These are phyloP conservation scores for Berkeleyomyces rouxiae DNA, from an alignment of 2,329 filamentous ascomycete genomes.

Conservation along the genomic window DNA sequence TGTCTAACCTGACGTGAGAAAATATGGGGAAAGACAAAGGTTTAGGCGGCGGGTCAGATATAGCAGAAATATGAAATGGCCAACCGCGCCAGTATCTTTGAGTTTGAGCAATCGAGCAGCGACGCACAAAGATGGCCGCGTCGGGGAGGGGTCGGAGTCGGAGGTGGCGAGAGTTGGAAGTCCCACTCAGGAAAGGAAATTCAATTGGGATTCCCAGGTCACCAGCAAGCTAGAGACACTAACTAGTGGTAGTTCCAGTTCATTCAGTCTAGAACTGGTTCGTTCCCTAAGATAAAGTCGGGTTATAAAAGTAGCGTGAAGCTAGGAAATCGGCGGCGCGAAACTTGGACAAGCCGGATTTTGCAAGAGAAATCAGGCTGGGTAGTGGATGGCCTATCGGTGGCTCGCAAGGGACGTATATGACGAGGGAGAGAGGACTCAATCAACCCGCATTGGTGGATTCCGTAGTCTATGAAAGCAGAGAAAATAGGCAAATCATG, in stretches of 20 bases:
- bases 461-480: not conserved
- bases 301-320: slow-evolving; percentile 7
- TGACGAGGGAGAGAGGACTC: not conserved
- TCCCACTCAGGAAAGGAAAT: not conserved
- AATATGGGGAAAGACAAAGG: not conserved
- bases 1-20: slow-evolving; percentile 22
- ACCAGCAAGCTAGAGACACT: not conserved
- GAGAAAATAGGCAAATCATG: not conserved
- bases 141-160: not conserved
- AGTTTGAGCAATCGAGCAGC: not conserved
- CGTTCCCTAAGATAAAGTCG: not conserved
- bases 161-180: not conserved
- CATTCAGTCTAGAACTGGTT: slow-evolving; percentile 10
- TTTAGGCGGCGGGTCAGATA: slow-evolving; percentile 9
- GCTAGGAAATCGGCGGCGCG: slow-evolving; percentile 5
- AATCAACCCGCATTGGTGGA: not conserved
- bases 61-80: not conserved
- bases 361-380: not conserved
- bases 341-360: not conserved
- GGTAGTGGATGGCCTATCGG: not conserved
- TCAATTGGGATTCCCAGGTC: not conserved
- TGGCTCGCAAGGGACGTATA: not conserved
- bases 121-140: not conserved
- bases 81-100: slow-evolving; percentile 8
- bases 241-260: slow-evolving; percentile 4